Evolutionary conservation across 2,329 filamentous ascomycete genomes (phyloP).

Genomic region (Zopfia rhizophila): DNA sequence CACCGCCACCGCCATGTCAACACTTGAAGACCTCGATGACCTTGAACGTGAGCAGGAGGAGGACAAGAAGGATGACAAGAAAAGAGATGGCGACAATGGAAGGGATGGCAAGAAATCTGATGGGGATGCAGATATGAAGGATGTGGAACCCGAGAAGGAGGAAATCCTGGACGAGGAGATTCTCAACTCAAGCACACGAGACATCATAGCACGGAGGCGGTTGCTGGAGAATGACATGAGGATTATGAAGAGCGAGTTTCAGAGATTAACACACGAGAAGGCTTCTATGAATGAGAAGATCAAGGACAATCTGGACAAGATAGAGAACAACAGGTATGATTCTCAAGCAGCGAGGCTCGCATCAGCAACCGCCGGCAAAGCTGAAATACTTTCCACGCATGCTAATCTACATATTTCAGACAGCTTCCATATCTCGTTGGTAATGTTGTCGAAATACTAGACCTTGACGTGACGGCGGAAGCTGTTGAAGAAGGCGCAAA

Average conservation of each 20-base stretch:
- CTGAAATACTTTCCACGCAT: not conserved
- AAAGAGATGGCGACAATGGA: slow-evolving; percentile 63
- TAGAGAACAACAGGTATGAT: slow-evolving; percentile 93
- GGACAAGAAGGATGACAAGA: slow-evolving; percentile 69
- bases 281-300: slow-evolving; percentile 97
- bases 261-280: slow-evolving; percentile 94
- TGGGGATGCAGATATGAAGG: slow-evolving; percentile 91
- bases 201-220: slow-evolving; percentile 90
- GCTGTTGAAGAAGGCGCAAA: slow-evolving; percentile 98
- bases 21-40: slow-evolving; percentile 90
- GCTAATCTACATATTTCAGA: slow-evolving; percentile 61
- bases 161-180: slow-evolving; percentile 94
- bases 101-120: slow-evolving; percentile 68
- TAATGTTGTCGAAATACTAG: slow-evolving; percentile 96
- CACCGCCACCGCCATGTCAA: slow-evolving; percentile 73
- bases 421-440: slow-evolving; percentile 98
- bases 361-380: not conserved
- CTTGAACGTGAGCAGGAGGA: slow-evolving; percentile 83
- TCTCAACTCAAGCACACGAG: slow-evolving; percentile 89
- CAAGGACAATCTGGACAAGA: slow-evolving; percentile 99
- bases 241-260: slow-evolving; percentile 98
- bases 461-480: slow-evolving; percentile 95
- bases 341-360: not conserved
- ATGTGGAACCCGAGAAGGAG: slow-evolving; percentile 75
- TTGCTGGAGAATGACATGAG: slow-evolving; percentile 96